phyloP scores from a whole-genome alignment of 768 basidiomycete species.

The Tulasnella sp. region DNA sequence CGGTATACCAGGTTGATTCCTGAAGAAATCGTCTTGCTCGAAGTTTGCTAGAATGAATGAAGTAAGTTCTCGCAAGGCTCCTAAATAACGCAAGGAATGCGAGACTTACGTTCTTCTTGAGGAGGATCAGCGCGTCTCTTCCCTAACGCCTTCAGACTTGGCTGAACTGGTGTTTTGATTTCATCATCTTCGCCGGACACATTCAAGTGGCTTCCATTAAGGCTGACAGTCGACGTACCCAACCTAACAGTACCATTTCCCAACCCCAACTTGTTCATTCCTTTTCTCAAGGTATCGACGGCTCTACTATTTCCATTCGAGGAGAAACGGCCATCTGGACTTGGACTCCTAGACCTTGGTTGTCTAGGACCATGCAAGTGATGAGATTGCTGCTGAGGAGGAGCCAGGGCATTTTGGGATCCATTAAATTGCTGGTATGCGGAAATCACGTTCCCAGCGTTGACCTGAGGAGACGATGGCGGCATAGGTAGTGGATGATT shows the following conservation, averaged over 20 bases:
- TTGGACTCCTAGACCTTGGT: constrained; percentile 6
- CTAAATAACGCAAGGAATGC: not conserved
- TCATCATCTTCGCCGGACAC: constrained; percentile 20
- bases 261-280: constrained; percentile 9
- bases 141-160: constrained; percentile 79
- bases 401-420: constrained; percentile 33
- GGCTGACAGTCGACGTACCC: not conserved
- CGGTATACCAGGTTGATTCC: constrained; percentile 24
- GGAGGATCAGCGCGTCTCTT: constrained; percentile 53
- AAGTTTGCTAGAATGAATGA: constrained; percentile 28
- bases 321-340: not conserved
- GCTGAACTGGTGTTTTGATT: constrained; percentile 34
- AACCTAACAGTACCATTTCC: not conserved
- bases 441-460: not conserved
- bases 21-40: constrained; percentile 46
- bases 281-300: constrained; percentile 1
- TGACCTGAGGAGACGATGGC: constrained; percentile 20
- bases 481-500: constrained; percentile 26
- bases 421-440: not conserved
- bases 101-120: constrained; percentile 9
- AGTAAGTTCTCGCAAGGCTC: constrained; percentile 34
- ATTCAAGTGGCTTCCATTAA: constrained; percentile 11
- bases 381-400: constrained; percentile 48
- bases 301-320: not conserved
- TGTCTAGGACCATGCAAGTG: constrained; percentile 45